A percentile compares a stretch with the other conserved stretches of the same genome.
Evolutionary conservation across 805 yeast genomes (phyloP).

Genomic region (Ogataea naganishii): DNA sequence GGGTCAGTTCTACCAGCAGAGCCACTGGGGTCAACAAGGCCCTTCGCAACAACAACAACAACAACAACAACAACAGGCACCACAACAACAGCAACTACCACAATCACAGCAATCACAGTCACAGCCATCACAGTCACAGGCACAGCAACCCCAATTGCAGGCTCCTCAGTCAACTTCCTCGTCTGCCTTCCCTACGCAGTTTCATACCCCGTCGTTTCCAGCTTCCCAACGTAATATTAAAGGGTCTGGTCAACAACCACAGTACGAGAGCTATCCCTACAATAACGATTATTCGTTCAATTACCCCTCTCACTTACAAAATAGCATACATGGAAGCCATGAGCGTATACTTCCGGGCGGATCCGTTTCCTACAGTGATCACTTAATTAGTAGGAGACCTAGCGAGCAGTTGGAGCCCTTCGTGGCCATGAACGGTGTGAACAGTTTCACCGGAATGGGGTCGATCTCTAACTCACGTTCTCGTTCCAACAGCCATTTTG

Average conservation of each 20-base stretch:
- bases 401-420: conserved; percentile 44
- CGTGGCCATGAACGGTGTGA: too few relatives aligned
- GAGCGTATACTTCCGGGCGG: conserved; percentile 19
- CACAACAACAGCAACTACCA: neutral
- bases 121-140: neutral
- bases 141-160: neutral
- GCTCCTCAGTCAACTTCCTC: neutral
- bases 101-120: conserved; percentile 1
- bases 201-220: too few relatives aligned
- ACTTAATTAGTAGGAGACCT: conserved; percentile 28
- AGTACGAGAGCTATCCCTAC: too few relatives aligned
- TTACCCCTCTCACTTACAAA: too few relatives aligned
- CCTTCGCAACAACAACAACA: conserved; percentile 1
- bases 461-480: too few relatives aligned
- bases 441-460: too few relatives aligned
- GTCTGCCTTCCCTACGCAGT: too few relatives aligned
- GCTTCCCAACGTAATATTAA: too few relatives aligned
- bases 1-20: too few relatives aligned
- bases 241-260: too few relatives aligned
- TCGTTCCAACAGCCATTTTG: conserved; percentile 20
- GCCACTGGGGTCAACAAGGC: conserved; percentile 1
- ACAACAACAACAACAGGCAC: neutral
- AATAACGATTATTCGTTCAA: too few relatives aligned
- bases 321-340: conserved; percentile 11
- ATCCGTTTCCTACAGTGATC: conserved; percentile 15